Base-by-base conservation (phyloP, 306 rosid genomes). In the Castanea sativa region DNA sequence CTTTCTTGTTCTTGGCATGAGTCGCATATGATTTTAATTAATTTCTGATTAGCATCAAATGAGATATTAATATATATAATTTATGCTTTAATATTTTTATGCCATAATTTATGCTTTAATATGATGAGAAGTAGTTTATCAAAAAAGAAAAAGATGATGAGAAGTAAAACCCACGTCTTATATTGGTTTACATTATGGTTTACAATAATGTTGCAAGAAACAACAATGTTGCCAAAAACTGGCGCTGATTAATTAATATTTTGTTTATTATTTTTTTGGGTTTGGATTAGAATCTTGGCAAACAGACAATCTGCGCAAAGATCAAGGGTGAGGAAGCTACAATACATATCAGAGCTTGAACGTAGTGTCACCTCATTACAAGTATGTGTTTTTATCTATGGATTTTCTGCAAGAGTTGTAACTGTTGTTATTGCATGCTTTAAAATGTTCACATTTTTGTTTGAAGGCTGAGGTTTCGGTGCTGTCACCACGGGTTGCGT, bases 271-370 rank as follows among this genome's bases (percentile, higher is more conserved):
- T 81, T 15, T 78, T 53, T 72, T 53, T 69, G 53, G 64, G 29
- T 69, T 75, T 79, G 78, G 49, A 78, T 76, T 81, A 95, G 99
- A 85, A 95, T 95, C 65, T 79, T 95, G 89, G 99, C 99, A 77
- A 95, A 95, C 86, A 89, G 99, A 79, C 98, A 95, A 88, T 95
- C 98, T 2, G 99, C 99, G 0, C 99, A 95, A 71, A 89, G 97
- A 90, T 93, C 99, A 75, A 87, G 99, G 80, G 99, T 95, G 71
- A 90, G 98, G 90, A 95, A 93, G 84, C 91, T 95, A 43, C 98
- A 95, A 83, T 93, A 95, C 86, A 91, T 93, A 83, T 91, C 93
- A 75, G 99, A 95, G 86, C 96, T 95, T 6, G 99, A 95, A 77
- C 83, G 96, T 33, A 95, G 92, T 80, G 96, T 95, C 78, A 91